phyloP scores from a whole-genome alignment of 768 basidiomycete species.

The Ephemerocybe angulata region DNA sequence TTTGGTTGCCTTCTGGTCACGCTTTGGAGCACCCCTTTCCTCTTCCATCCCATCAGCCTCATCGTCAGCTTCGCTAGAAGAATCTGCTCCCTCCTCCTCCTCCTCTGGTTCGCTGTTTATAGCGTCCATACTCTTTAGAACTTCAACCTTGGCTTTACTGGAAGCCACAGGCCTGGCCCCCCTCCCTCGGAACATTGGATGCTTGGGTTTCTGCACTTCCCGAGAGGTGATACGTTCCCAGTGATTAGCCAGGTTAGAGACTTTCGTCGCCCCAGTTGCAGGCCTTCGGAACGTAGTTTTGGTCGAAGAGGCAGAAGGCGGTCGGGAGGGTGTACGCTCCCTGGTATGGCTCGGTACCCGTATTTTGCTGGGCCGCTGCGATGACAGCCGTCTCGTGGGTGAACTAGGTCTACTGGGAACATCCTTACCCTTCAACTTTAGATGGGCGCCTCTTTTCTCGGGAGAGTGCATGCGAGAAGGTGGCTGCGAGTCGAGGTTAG shows the following conservation, averaged over 20 bases:
- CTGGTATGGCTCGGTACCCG: slow-evolving; percentile 23
- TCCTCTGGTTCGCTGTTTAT: slow-evolving; percentile 70
- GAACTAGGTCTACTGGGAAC: slow-evolving; percentile 45
- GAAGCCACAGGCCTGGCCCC: slow-evolving; percentile 88
- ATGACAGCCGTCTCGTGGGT: slow-evolving; percentile 33
- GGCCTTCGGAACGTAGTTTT: slow-evolving; percentile 58
- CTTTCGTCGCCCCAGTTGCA: slow-evolving; percentile 49
- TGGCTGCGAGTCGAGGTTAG: slow-evolving; percentile 51
- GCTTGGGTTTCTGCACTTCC: slow-evolving; percentile 71
- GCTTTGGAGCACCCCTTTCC: slow-evolving; percentile 12
- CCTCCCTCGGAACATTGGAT: slow-evolving; percentile 82
- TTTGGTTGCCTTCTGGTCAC: not conserved
- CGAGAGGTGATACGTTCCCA: slow-evolving; percentile 89
- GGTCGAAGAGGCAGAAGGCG: slow-evolving; percentile 33
- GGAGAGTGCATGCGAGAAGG: slow-evolving; percentile 69
- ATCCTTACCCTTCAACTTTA: slow-evolving; percentile 31
- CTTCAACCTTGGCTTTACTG: slow-evolving; percentile 82
- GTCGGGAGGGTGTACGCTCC: slow-evolving; percentile 46
- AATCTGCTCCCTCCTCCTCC: slow-evolving; percentile 71
- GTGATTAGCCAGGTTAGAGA: slow-evolving; percentile 85
- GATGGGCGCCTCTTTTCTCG: slow-evolving; percentile 53
- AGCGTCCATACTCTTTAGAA: slow-evolving; percentile 84
- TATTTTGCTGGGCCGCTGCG: slow-evolving; percentile 36
- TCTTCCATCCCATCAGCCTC: slow-evolving; percentile 51
- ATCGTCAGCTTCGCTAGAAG: slow-evolving; percentile 55